Percentiles rank a stretch among this genome's conserved stretches.
These are phyloP conservation scores for Chimonanthus praecox DNA, from an alignment of 164 flowering plant genomes.

Conservation along the genomic window DNA sequence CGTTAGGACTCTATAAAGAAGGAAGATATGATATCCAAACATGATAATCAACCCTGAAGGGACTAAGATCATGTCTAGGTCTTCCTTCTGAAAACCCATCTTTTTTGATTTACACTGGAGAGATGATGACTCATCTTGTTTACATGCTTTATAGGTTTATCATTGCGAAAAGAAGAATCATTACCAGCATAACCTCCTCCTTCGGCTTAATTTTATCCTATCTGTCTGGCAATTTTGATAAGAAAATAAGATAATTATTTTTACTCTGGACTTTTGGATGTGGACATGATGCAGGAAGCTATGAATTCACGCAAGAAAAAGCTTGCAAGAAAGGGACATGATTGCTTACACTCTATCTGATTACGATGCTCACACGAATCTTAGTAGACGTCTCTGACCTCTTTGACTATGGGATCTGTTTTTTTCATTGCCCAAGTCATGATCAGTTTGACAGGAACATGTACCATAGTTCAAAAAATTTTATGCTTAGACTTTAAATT, in stretches of 20 bases:
- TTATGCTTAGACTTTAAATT: too few species aligned
- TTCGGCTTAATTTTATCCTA: too few species aligned
- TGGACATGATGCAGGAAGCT: not conserved
- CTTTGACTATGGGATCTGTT: too few species aligned
- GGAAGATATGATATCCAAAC: constrained; percentile 54
- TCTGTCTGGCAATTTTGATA: not conserved
- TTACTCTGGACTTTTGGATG: not conserved
- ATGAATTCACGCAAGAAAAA: not conserved
- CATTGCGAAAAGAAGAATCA: too few species aligned
- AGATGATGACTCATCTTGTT: not conserved
- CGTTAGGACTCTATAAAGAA: constrained; percentile 44
- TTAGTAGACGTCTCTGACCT: too few species aligned
- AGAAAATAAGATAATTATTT: not conserved
- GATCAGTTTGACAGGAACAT: too few species aligned
- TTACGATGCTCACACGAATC: too few species aligned
- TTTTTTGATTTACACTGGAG: constrained; percentile 5
- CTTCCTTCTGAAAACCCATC: constrained; percentile 36
- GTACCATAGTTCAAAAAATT: too few species aligned
- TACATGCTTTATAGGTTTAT: not conserved
- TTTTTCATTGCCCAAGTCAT: too few species aligned
- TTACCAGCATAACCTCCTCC: not conserved
- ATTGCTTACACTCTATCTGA: not conserved
- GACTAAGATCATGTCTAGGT: constrained; percentile 56
- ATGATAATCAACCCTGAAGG: constrained; percentile 54
- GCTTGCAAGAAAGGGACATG: not conserved